Conservation (phyloP, 2,329 filamentous ascomycete species). For the Colletotrichum magnum region DNA sequence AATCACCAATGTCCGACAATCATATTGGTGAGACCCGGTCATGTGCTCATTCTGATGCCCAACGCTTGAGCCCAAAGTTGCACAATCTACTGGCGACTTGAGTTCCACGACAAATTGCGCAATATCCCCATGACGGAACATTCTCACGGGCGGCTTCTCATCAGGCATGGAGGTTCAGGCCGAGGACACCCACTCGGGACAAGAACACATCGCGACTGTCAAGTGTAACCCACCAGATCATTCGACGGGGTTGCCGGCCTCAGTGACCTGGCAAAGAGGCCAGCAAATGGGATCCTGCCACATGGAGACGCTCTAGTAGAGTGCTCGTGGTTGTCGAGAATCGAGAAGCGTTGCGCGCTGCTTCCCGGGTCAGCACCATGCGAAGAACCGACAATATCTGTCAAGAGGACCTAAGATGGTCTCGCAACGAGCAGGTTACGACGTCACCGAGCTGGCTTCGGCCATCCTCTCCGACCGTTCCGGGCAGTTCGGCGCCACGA, state of each 20-base stretch:
- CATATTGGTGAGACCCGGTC: not conserved
- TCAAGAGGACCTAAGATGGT: no score
- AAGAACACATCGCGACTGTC: not conserved
- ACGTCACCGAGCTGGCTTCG: no score
- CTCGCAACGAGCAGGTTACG: no score
- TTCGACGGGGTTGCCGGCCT: not conserved
- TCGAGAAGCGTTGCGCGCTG: not conserved
- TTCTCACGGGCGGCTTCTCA: not conserved
- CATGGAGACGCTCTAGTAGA: not conserved
- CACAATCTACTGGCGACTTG: not conserved
- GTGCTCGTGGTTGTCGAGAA: not conserved
- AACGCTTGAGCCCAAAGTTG: not conserved
- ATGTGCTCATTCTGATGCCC: not conserved
- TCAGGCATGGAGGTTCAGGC: no score
- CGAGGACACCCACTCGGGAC: not conserved
- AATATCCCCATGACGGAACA: not conserved
- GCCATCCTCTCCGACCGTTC: no score
- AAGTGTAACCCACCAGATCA: not conserved
- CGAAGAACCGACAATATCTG: no score
- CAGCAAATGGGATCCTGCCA: constrained; percentile 19
- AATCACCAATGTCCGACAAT: no score
- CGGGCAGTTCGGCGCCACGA: no score
- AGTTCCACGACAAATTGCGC: not conserved
- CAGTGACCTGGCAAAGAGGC: not conserved
- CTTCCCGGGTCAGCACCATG: no score